Evolutionary conservation across 2,329 filamentous ascomycete genomes (phyloP).

Genomic region (Tolypocladium nubicola): DNA sequence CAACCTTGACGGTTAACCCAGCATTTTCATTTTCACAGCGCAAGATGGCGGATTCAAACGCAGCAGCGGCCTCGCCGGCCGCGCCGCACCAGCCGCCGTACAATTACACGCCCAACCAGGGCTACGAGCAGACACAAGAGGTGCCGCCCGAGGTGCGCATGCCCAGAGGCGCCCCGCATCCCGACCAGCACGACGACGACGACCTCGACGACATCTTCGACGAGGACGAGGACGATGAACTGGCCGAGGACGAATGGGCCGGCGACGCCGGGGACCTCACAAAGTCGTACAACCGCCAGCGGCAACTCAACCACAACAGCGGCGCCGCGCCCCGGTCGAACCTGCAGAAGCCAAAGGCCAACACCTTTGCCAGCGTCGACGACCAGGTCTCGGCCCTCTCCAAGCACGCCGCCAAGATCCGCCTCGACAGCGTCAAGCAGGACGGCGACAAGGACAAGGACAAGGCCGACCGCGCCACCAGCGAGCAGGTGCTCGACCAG

Average conservation of each 20-base stretch:
- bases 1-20: background rate
- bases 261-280: slow-evolving; percentile 59
- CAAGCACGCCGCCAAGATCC: slow-evolving; percentile 77
- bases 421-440: slow-evolving; percentile 56
- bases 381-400: slow-evolving; percentile 81
- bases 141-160: slow-evolving; percentile 19
- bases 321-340: slow-evolving; percentile 60
- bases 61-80: slow-evolving; percentile 20
- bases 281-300: slow-evolving; percentile 81
- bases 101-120: slow-evolving; percentile 30
- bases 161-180: slow-evolving; percentile 13
- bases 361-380: slow-evolving; percentile 70
- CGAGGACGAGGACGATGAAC: slow-evolving; percentile 23
- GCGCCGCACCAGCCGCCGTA: slow-evolving; percentile 35
- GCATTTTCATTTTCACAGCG: background rate
- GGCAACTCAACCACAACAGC: slow-evolving; percentile 44
- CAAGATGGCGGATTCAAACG: background rate
- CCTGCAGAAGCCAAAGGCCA: slow-evolving; percentile 67
- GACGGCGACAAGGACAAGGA: slow-evolving; percentile 53
- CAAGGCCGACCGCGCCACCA: slow-evolving; percentile 86
- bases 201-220: slow-evolving; percentile 20
- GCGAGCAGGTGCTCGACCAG: slow-evolving; percentile 88
- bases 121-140: slow-evolving; percentile 29
- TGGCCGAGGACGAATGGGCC: slow-evolving; percentile 46
- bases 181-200: slow-evolving; percentile 10